These are phyloP conservation scores for Aspergillus sp. DNA, from an alignment of 2,329 filamentous ascomycete species.

Conservation along the genomic window DNA sequence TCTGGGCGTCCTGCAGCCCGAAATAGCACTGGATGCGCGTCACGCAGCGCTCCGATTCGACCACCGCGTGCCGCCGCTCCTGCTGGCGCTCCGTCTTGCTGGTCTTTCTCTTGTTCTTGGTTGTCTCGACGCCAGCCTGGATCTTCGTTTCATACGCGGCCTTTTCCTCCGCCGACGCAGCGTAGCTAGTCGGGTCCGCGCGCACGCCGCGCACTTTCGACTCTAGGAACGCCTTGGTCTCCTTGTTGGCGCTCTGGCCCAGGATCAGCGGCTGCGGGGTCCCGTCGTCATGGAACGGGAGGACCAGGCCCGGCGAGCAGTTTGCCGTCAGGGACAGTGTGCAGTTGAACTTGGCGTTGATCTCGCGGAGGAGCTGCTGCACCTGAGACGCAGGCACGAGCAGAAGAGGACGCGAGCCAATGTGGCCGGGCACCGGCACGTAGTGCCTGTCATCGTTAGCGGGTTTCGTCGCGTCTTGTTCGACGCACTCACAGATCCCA, in stretches of 20 bases:
- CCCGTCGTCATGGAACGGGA: slow-evolving; percentile 52
- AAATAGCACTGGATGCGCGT: slow-evolving; percentile 61
- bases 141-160: slow-evolving; percentile 38
- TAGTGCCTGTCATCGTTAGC: slow-evolving; percentile 50
- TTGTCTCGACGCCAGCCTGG: slow-evolving; percentile 41
- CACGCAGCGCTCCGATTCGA: slow-evolving; percentile 46
- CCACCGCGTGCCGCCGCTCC: slow-evolving; percentile 42
- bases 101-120: slow-evolving; percentile 41
- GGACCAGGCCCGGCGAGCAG: slow-evolving; percentile 47
- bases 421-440: slow-evolving; percentile 44
- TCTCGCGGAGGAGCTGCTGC: slow-evolving; percentile 50
- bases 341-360: slow-evolving; percentile 49
- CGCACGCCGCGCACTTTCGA: slow-evolving; percentile 21
- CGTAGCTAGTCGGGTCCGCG: no score
- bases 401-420: slow-evolving; percentile 47
- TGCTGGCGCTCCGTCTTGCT: slow-evolving; percentile 42
- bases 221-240: slow-evolving; percentile 32
- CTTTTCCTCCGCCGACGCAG: not conserved
- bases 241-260: slow-evolving; percentile 44
- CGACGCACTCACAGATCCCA: slow-evolving; percentile 80
- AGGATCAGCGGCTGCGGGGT: slow-evolving; percentile 60
- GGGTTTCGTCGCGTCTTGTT: no score
- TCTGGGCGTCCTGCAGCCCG: slow-evolving; percentile 44
- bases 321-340: slow-evolving; percentile 50
- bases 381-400: slow-evolving; percentile 62